Evolutionary conservation across 805 yeast genomes (phyloP).

Genomic region (Scheffersomyces ergatensis): DNA sequence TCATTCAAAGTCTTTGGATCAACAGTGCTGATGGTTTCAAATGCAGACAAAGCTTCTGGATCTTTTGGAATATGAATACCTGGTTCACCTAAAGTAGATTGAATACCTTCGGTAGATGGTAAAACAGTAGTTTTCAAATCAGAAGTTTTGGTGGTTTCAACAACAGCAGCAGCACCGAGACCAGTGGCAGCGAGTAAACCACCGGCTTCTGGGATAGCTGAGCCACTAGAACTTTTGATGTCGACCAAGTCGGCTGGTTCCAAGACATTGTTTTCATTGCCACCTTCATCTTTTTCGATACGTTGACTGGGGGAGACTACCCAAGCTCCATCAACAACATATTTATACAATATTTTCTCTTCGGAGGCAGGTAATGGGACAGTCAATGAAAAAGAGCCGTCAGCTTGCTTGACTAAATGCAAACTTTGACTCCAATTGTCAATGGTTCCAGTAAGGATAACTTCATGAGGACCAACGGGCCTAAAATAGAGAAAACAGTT

Average conservation of each 20-base stretch:
- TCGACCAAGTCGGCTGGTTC: constrained; percentile 30
- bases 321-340: constrained; percentile 74
- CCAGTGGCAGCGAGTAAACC: constrained; percentile 28
- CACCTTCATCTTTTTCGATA: constrained; percentile 46
- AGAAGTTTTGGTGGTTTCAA: constrained; percentile 4
- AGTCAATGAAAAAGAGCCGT: constrained; percentile 59
- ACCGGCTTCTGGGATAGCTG: constrained; percentile 32
- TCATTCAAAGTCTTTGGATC: constrained; percentile 51
- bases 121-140: constrained; percentile 33
- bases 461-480: constrained; percentile 49
- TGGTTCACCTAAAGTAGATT: constrained; percentile 60
- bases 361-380: constrained; percentile 50
- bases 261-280: constrained; percentile 52
- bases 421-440: constrained; percentile 63
- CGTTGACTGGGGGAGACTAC: constrained; percentile 35
- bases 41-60: constrained; percentile 64
- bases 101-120: constrained; percentile 30
- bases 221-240: constrained; percentile 12
- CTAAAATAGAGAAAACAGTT: constrained; percentile 22
- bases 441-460: constrained; percentile 68
- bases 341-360: constrained; percentile 50
- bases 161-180: constrained; percentile 22
- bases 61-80: constrained; percentile 68
- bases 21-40: constrained; percentile 53
- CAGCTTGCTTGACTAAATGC: constrained; percentile 57